Evolutionary conservation across 2,329 filamentous ascomycete genomes (phyloP).

Genomic region (Alternaria angustiovoidea): DNA sequence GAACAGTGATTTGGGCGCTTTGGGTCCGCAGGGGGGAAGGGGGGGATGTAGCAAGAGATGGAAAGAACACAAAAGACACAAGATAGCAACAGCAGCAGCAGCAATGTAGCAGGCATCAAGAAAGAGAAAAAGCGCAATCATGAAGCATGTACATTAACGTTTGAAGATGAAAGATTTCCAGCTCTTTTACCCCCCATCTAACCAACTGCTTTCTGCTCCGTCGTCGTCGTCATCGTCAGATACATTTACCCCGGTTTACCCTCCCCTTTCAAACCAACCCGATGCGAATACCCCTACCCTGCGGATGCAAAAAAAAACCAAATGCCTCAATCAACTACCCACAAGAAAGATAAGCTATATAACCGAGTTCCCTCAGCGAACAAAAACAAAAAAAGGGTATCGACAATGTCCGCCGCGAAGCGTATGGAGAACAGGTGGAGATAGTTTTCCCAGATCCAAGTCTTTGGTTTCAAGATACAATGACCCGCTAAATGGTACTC

Average conservation of each 20-base stretch:
- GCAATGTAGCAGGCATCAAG: background rate
- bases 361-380: background rate
- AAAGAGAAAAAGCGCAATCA: background rate
- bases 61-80: background rate
- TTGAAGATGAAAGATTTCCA: conserved; percentile 2
- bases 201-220: background rate
- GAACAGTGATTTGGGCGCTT: background rate
- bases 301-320: background rate
- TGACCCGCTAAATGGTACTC: conserved; percentile 38
- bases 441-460: conserved; percentile 1
- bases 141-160: conserved; percentile 22
- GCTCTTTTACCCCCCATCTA: conserved; percentile 1
- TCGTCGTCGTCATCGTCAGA: background rate
- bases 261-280: background rate
- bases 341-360: background rate
- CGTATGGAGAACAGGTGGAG: conserved; percentile 1
- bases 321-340: conserved; percentile 6
- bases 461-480: conserved; percentile 8
- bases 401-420: conserved; percentile 13
- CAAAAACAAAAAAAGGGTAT: conserved; percentile 11
- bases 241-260: background rate
- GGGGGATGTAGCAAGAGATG: background rate
- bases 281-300: background rate
- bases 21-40: background rate
- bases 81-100: no score